phyloP scores from a whole-genome alignment of 768 basidiomycete genomes.

The Lentinula aciculospora region DNA sequence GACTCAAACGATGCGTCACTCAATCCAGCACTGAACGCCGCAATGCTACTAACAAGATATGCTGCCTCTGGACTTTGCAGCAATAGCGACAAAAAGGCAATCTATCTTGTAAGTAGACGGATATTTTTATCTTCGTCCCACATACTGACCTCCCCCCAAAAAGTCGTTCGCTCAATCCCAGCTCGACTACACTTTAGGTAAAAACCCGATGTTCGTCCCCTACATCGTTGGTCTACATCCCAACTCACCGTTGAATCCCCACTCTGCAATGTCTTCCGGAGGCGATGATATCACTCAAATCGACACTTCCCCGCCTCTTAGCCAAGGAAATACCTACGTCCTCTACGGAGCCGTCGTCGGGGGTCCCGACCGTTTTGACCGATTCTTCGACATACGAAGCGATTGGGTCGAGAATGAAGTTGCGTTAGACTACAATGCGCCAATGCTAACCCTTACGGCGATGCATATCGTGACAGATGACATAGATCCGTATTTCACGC shows the following conservation, averaged over 20 bases:
- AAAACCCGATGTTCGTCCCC: conserved; percentile 87
- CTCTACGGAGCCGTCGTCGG: conserved; percentile 88
- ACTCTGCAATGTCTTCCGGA: conserved; percentile 85
- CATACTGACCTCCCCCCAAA: not conserved
- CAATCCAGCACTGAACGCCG: conserved; percentile 83
- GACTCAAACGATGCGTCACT: conserved; percentile 77
- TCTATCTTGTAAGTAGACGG: conserved; percentile 50
- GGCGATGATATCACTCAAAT: conserved; percentile 66
- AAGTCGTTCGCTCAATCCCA: conserved; percentile 75
- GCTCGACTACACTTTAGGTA: conserved; percentile 77
- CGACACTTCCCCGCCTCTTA: conserved; percentile 52
- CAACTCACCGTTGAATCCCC: conserved; percentile 87
- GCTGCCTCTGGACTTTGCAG: conserved; percentile 57
- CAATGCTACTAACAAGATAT: conserved; percentile 78
- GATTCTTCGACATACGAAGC: conserved; percentile 78
- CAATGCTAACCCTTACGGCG: conserved; percentile 81
- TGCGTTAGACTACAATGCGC: conserved; percentile 88
- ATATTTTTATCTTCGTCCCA: conserved; percentile 5
- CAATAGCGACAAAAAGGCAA: conserved; percentile 43
- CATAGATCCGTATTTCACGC: conserved; percentile 73
- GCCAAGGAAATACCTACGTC: conserved; percentile 59
- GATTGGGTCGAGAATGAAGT: conserved; percentile 85
- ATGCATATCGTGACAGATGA: conserved; percentile 65
- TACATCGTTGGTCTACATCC: conserved; percentile 89
- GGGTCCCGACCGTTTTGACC: conserved; percentile 72